Evolutionary conservation across 805 yeast genomes (phyloP).

Genomic region (Starmerella apicola): DNA sequence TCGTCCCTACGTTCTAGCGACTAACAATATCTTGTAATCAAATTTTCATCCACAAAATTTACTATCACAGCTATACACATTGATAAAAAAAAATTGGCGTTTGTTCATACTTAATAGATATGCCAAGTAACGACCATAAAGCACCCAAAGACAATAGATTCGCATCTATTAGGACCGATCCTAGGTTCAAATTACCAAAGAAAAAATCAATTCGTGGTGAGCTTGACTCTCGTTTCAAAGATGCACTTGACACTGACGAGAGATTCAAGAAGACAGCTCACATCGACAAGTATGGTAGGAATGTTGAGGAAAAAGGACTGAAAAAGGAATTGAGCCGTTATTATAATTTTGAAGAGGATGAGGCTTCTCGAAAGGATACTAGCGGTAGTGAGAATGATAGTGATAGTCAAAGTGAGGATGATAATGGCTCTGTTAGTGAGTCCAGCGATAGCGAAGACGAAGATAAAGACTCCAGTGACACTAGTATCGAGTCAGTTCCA

Average conservation of each 20-base stretch:
- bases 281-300: slow-evolving; percentile 83
- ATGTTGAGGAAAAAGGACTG: slow-evolving; percentile 36
- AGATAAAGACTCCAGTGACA: slow-evolving; percentile 16
- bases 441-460: slow-evolving; percentile 14
- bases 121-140: background rate
- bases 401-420: slow-evolving; percentile 19
- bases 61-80: background rate
- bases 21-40: background rate
- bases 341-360: slow-evolving; percentile 41
- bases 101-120: background rate
- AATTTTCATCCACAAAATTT: background rate
- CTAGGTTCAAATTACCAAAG: slow-evolving; percentile 69
- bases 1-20: too few relatives aligned
- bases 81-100: background rate
- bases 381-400: slow-evolving; percentile 10
- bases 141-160: slow-evolving; percentile 54
- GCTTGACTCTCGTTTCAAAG: slow-evolving; percentile 76
- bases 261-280: slow-evolving; percentile 46
- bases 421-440: slow-evolving; percentile 7
- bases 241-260: slow-evolving; percentile 44
- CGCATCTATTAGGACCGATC: slow-evolving; percentile 68
- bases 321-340: slow-evolving; percentile 49
- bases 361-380: slow-evolving; percentile 19
- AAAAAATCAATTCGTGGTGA: slow-evolving; percentile 58
- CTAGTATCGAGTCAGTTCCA: background rate